phyloP scores from a whole-genome alignment of 2,329 filamentous ascomycete species.

The Didymella pomorum region DNA sequence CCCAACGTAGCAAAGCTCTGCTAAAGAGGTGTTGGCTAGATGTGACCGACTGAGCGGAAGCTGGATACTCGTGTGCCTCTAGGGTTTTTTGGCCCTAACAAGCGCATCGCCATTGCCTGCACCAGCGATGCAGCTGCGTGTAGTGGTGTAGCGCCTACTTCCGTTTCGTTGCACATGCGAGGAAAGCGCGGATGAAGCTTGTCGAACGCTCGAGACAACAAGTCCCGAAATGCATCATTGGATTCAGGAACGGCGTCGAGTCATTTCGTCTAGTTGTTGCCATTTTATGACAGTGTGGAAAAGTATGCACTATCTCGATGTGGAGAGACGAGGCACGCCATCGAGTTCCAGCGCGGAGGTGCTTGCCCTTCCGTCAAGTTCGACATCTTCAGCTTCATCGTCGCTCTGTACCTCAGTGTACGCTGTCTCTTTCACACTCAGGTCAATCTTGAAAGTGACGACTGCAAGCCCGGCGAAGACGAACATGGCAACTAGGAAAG shows the following conservation, averaged over 20 bases:
- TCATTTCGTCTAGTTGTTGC: background rate
- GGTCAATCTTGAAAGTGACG: slow-evolving; percentile 41
- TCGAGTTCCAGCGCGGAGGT: slow-evolving; percentile 25
- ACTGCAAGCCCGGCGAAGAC: slow-evolving; percentile 37
- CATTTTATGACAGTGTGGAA: background rate
- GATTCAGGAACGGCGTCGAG: too few species aligned
- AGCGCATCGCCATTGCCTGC: background rate
- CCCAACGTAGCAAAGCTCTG: slow-evolving; percentile 34
- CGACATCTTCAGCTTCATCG: slow-evolving; percentile 21
- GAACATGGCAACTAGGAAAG: slow-evolving; percentile 46
- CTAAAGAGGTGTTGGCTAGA: slow-evolving; percentile 33
- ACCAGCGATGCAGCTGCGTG: background rate
- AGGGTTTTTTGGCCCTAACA: slow-evolving; percentile 1
- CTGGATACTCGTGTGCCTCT: background rate
- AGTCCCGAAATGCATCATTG: too few species aligned
- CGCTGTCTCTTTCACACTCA: slow-evolving; percentile 31
- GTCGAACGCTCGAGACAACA: too few species aligned
- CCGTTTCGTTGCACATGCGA: background rate
- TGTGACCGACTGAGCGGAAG: slow-evolving; percentile 21
- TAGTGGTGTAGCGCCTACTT: background rate
- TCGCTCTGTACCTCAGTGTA: slow-evolving; percentile 33
- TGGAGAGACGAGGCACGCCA: slow-evolving; percentile 10
- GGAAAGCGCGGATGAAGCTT: background rate
- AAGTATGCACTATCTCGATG: slow-evolving; percentile 9
- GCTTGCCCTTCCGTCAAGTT: slow-evolving; percentile 20